Conservation (phyloP, 148 eudicot species). For the Salicornia ramosissima region DNA sequence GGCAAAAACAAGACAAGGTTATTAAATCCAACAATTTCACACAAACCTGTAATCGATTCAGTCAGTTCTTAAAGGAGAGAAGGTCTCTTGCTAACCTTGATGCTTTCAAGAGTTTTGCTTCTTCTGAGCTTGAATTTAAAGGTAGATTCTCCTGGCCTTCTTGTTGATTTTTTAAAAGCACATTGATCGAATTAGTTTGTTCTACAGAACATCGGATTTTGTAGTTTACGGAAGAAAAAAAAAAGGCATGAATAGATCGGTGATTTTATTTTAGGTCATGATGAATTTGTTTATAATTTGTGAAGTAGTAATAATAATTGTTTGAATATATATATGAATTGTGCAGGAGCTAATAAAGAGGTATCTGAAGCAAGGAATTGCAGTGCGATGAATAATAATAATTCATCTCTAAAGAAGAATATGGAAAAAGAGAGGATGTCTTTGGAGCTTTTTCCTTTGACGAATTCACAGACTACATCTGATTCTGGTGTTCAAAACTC, state of each 20-base stretch:
- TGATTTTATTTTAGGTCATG: too few species aligned
- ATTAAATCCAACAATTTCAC: slow-evolving; percentile 17
- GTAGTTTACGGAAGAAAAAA: too few species aligned
- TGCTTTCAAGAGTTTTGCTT: slow-evolving; percentile 26
- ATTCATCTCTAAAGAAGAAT: slow-evolving; percentile 12
- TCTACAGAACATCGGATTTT: too few species aligned
- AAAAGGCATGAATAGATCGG: too few species aligned
- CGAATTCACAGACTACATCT: not conserved
- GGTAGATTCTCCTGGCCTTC: slow-evolving; percentile 19
- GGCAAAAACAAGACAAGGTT: not conserved
- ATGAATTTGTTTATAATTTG: too few species aligned
- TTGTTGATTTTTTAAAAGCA: too few species aligned
- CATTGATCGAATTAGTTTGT: too few species aligned
- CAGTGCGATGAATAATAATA: too few species aligned
- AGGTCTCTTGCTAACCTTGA: slow-evolving; percentile 38
- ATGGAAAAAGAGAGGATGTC: slow-evolving; percentile 2
- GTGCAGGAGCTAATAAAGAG: slow-evolving; percentile 5
- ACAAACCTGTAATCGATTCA: slow-evolving; percentile 48
- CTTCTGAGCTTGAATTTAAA: slow-evolving; percentile 26
- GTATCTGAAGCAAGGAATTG: not conserved
- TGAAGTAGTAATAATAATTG: not conserved
- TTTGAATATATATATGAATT: not conserved
- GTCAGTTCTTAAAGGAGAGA: slow-evolving; percentile 56
- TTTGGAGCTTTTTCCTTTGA: slow-evolving; percentile 28
- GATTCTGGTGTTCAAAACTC: not conserved